Base-by-base conservation (phyloP, 257 asterid genomes). In the Fraxinus pennsylvanica region DNA sequence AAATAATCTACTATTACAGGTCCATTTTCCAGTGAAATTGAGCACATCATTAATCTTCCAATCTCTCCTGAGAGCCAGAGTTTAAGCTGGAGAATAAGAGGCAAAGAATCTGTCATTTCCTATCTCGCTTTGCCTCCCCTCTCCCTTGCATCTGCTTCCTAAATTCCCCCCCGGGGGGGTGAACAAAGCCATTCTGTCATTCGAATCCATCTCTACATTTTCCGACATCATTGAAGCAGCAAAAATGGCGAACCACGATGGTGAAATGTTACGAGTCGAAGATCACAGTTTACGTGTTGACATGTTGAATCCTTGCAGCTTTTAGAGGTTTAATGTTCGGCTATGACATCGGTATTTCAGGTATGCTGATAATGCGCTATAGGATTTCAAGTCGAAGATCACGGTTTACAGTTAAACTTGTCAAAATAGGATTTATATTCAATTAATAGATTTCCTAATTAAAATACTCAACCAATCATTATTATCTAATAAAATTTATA, bases 261-360 rank as follows among this genome's bases (percentile, higher is more conserved):
- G 5, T 6, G 21, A 68, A 22, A 74, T 29, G 47, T 61, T 38
- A 25, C 65, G 78, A 80, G 10, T 75, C 86, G 0, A 86, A 74
- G 76, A 68, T 86, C 63, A 88, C 88, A 3, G 52, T 78, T 0
- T 88, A 88, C 72, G 90, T 84, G 6, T 69, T 86, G 1, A 61
- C 83, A 5, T 88, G 88, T 33, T 88, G 91, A 90, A 82, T 88
- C 17, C 77, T 88, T 45, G 88, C 90, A 3, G 88, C 91, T 78
- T 82, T 84, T 67, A 88, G 91, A 0, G 91, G 90, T 35, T 72
- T 88, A 7, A 88, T 88, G 91, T 86, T 86, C 65, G 91, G 91
- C 17, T 88, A 88, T 50, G 90, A 84, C 79, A 84, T 88, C 30
- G 91, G 90, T 17, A 86, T 88, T 73, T 88, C 91, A 78, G 89